These are phyloP conservation scores for Coemansia sp. DNA, from an alignment of 192 early-diverging fungal genomes.

Conservation along the genomic window DNA sequence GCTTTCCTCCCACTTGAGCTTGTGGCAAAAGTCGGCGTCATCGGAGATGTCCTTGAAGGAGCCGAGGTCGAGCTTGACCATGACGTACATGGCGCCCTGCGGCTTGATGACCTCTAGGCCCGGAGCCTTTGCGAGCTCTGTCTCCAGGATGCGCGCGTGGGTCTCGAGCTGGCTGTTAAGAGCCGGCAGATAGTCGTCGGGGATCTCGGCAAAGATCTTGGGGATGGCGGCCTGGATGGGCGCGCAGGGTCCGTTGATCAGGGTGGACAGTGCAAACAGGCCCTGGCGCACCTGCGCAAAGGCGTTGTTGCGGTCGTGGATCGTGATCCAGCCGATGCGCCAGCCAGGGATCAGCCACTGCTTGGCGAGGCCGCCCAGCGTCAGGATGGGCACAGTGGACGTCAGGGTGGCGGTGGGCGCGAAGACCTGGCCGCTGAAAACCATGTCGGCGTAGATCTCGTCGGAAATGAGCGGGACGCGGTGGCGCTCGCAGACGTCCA, in stretches of 20 bases:
- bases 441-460: slow-evolving; percentile 91
- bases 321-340: slow-evolving; percentile 84
- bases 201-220: slow-evolving; percentile 71
- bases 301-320: slow-evolving; percentile 63
- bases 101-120: slow-evolving; percentile 76
- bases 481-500: slow-evolving; percentile 69
- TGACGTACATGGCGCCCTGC: slow-evolving; percentile 92
- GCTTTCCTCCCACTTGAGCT: slow-evolving; percentile 76
- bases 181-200: slow-evolving; percentile 62
- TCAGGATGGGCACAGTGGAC: slow-evolving; percentile 75
- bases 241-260: slow-evolving; percentile 80
- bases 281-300: slow-evolving; percentile 64
- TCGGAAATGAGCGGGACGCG: slow-evolving; percentile 82
- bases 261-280: slow-evolving; percentile 66
- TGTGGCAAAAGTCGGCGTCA: slow-evolving; percentile 80
- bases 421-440: slow-evolving; percentile 64
- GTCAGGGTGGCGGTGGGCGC: slow-evolving; percentile 71
- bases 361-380: slow-evolving; percentile 84
- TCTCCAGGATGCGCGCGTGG: slow-evolving; percentile 65
- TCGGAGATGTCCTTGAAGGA: slow-evolving; percentile 69
- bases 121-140: slow-evolving; percentile 61
- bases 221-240: slow-evolving; percentile 74
- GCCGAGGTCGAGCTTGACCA: slow-evolving; percentile 70
- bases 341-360: slow-evolving; percentile 90
- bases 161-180: slow-evolving; percentile 68